A percentile compares a stretch with the other conserved stretches of the same genome.
These are phyloP conservation scores for Aspergillus saccharolyticus DNA, from an alignment of 495 filamentous ascomycete genomes.

Conservation along the genomic window DNA sequence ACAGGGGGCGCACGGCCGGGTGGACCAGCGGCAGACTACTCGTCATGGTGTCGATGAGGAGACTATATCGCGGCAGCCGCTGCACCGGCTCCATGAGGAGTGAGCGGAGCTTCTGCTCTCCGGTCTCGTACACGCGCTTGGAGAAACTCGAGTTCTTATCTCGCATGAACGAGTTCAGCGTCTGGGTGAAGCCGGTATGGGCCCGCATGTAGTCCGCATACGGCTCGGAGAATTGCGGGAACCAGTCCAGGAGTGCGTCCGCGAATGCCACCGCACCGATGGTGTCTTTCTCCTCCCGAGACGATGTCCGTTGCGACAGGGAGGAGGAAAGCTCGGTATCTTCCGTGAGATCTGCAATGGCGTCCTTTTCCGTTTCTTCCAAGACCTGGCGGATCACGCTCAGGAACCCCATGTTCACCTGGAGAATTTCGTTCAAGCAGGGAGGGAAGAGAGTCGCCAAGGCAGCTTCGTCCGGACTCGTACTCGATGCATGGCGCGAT, in stretches of 20 bases:
- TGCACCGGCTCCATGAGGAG: constrained; percentile 95
- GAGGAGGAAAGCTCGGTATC: constrained; percentile 45
- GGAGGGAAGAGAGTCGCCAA: constrained; percentile 74
- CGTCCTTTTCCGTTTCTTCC: constrained; percentile 78
- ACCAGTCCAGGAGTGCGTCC: constrained; percentile 76
- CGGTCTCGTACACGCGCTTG: constrained; percentile 69
- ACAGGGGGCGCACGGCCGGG: constrained; percentile 69
- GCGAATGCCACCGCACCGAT: constrained; percentile 72
- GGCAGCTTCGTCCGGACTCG: constrained; percentile 66
- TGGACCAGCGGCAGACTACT: constrained; percentile 77
- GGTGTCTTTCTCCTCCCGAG: constrained; percentile 54
- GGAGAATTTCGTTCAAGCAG: constrained; percentile 69
- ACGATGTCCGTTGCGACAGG: constrained; percentile 26
- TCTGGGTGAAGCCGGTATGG: constrained; percentile 76
- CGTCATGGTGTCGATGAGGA: constrained; percentile 93
- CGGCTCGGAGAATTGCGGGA: constrained; percentile 81
- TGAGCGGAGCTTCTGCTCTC: constrained; percentile 89
- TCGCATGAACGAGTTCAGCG: constrained; percentile 67
- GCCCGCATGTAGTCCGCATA: constrained; percentile 88
- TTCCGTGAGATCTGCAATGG: constrained; percentile 59
- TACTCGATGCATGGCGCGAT: constrained; percentile 51
- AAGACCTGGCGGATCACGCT: constrained; percentile 67
- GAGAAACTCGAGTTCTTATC: constrained; percentile 74
- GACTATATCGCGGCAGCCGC: constrained; percentile 85
- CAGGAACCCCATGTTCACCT: constrained; percentile 74